Conservation (phyloP, 352 stramenopile genomes). For the Ophiocytium majus region DNA sequence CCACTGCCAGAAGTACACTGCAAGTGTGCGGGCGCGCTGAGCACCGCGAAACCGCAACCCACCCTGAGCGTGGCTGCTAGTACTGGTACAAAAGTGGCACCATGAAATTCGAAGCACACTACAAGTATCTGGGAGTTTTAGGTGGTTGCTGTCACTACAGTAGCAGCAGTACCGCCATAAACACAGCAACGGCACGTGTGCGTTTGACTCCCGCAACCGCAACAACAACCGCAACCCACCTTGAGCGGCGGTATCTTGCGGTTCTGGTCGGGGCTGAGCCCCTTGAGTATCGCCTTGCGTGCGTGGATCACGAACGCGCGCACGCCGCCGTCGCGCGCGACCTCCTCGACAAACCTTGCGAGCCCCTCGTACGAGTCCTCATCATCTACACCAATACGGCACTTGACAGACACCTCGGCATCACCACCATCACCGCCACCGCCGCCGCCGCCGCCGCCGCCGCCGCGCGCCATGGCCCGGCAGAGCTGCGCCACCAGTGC, state of each 20-base stretch:
- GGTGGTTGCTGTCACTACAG: too few species aligned
- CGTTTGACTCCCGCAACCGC: too few species aligned
- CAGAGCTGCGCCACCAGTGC: conserved; percentile 87
- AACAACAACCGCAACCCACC: too few species aligned
- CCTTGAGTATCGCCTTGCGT: conserved; percentile 93
- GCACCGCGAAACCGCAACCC: not conserved
- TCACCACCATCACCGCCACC: too few species aligned
- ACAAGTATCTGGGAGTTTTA: too few species aligned
- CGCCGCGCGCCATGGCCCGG: conserved; percentile 70
- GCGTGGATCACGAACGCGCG: conserved; percentile 96
- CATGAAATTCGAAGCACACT: too few species aligned
- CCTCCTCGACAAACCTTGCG: conserved; percentile 56
- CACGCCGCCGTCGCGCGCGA: conserved; percentile 72
- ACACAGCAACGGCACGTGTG: too few species aligned
- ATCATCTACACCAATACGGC: conserved; percentile 93
- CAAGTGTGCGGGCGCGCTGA: too few species aligned
- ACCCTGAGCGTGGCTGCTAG: too few species aligned
- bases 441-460: conserved; percentile 38
- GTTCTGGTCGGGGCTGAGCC: conserved; percentile 92
- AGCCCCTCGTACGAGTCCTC: conserved; percentile 88
- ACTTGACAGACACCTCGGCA: conserved; percentile 93
- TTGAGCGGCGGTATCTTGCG: conserved; percentile 91
- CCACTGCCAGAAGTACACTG: too few species aligned
- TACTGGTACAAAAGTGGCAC: too few species aligned
- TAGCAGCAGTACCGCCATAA: too few species aligned